Percentiles rank a stretch among this genome's conserved stretches.
Evolutionary conservation across 768 basidiomycete species (phyloP).

Genomic region (Jaapia argillacea): DNA sequence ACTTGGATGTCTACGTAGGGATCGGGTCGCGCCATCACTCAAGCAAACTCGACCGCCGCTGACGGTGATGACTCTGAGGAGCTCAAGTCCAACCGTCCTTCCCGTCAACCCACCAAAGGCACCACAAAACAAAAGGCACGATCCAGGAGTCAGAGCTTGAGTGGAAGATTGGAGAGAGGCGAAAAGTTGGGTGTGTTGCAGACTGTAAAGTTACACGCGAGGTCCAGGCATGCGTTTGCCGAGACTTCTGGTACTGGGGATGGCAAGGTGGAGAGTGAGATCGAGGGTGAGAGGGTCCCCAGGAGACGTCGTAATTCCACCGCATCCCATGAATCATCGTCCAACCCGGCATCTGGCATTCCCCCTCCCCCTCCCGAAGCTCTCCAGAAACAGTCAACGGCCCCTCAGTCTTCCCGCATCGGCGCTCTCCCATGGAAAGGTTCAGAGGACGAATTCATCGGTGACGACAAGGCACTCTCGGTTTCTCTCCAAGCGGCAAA

Average conservation of each 20-base stretch:
- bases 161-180: background rate
- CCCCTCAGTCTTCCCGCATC: conserved; percentile 11
- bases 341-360: background rate
- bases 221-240: conserved; percentile 51
- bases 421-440: too few relatives aligned
- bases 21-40: conserved; percentile 61
- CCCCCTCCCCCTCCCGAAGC: conserved; percentile 19
- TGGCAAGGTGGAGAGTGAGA: too few relatives aligned
- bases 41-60: conserved; percentile 52
- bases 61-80: conserved; percentile 52
- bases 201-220: conserved; percentile 53
- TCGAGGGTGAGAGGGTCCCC: too few relatives aligned
- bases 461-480: too few relatives aligned
- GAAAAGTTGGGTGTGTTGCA: conserved; percentile 41
- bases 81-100: conserved; percentile 3
- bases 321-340: conserved; percentile 1
- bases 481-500: too few relatives aligned
- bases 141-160: background rate
- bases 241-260: too few relatives aligned
- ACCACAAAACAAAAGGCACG: background rate
- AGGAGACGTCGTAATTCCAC: conserved; percentile 45
- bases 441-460: too few relatives aligned
- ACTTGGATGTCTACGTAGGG: conserved; percentile 28
- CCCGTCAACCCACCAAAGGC: background rate
- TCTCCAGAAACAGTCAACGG: conserved; percentile 14